Evolutionary conservation across 305 asterid species (phyloP).

Genomic region (Stenogyne calaminthoides): DNA sequence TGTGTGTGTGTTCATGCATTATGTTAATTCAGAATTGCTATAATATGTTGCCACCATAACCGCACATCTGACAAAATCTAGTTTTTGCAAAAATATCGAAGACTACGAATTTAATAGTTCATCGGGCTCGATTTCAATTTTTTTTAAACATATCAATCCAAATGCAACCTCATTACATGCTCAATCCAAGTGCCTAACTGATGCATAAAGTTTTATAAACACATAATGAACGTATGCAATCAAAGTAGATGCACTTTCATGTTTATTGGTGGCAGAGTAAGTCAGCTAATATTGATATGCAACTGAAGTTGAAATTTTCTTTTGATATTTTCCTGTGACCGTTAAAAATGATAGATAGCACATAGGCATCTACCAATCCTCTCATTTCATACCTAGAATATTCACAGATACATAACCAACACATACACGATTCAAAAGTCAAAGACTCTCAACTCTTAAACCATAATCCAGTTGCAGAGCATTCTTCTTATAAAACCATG

Average conservation of each 20-base stretch:
- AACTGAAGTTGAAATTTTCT: slow-evolving; percentile 27
- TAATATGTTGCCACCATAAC: background rate
- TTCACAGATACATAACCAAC: slow-evolving; percentile 52
- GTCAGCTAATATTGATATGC: slow-evolving; percentile 31
- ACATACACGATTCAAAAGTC: slow-evolving; percentile 36
- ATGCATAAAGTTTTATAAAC: background rate
- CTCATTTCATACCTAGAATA: slow-evolving; percentile 45
- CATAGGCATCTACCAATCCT: slow-evolving; percentile 28
- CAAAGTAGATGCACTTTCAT: slow-evolving; percentile 18
- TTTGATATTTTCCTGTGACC: slow-evolving; percentile 2
- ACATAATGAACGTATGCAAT: background rate
- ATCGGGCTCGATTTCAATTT: background rate
- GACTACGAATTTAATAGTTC: background rate
- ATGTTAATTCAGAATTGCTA: background rate
- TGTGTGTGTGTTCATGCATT: background rate
- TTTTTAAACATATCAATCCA: background rate
- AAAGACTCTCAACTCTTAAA: slow-evolving; percentile 35
- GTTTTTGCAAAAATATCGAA: background rate
- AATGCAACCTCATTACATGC: background rate
- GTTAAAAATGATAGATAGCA: slow-evolving; percentile 21
- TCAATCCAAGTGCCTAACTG: background rate
- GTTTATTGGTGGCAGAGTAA: slow-evolving; percentile 22
- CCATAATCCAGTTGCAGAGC: slow-evolving; percentile 38
- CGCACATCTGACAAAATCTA: background rate
- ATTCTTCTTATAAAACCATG: slow-evolving; percentile 29